Conservation (phyloP, 352 stramenopile genomes). For the Globisporangium acanthophoron region DNA sequence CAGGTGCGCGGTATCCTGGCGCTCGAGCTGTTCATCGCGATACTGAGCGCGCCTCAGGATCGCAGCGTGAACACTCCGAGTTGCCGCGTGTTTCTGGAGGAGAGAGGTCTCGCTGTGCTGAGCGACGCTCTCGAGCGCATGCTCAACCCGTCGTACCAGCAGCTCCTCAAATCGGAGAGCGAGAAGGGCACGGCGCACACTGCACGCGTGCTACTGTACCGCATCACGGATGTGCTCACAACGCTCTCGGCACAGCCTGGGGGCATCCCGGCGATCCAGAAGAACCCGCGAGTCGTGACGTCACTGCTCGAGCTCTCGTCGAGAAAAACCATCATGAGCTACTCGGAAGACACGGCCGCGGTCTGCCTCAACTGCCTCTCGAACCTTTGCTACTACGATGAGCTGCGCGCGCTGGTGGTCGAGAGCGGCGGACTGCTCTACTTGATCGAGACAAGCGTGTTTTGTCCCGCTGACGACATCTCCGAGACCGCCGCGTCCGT, state of each 20-base stretch:
- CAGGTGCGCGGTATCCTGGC: conserved; percentile 72
- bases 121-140: conserved; percentile 64
- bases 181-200: conserved; percentile 27
- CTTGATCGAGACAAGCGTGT: conserved; percentile 59
- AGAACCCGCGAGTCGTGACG: conserved; percentile 52
- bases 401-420: conserved; percentile 48
- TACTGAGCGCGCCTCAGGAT: conserved; percentile 44
- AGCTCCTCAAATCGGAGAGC: conserved; percentile 41
- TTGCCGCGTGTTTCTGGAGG: conserved; percentile 52
- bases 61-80: conserved; percentile 43
- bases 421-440: conserved; percentile 58
- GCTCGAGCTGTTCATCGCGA: conserved; percentile 58
- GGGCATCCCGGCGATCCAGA: conserved; percentile 43
- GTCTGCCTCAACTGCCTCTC: conserved; percentile 58
- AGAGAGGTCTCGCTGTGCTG: conserved; percentile 43
- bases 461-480: conserved; percentile 53
- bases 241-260: conserved; percentile 33
- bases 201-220: conserved; percentile 60
- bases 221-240: conserved; percentile 58
- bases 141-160: conserved; percentile 60
- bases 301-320: conserved; percentile 55
- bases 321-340: conserved; percentile 49
- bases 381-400: conserved; percentile 54
- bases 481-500: conserved; percentile 12
- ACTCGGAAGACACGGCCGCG: conserved; percentile 51